Evolutionary conservation across 441 rosid species (phyloP).

Genomic region (Iberis amara): DNA sequence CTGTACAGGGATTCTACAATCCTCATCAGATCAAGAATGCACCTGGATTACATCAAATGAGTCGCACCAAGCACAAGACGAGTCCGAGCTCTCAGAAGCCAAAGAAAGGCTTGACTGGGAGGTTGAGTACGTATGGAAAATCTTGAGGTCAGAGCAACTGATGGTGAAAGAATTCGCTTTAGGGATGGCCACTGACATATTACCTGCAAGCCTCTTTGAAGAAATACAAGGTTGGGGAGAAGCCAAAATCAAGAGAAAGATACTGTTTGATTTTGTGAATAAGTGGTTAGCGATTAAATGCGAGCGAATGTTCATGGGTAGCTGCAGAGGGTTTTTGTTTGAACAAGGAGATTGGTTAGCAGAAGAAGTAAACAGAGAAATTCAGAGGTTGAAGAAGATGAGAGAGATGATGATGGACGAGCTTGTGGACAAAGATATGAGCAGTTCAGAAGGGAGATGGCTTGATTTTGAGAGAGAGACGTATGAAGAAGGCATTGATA

Average conservation of each 20-base stretch:
- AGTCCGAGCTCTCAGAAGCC: slow-evolving; percentile 40
- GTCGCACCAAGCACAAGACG: slow-evolving; percentile 32
- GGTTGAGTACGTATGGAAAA: slow-evolving; percentile 43
- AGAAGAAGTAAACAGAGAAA: slow-evolving; percentile 55
- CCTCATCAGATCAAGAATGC: slow-evolving; percentile 26
- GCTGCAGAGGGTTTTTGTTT: slow-evolving; percentile 40
- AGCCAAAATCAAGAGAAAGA: slow-evolving; percentile 42
- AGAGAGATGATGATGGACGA: slow-evolving; percentile 79
- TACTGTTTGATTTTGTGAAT: slow-evolving; percentile 54
- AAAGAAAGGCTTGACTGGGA: slow-evolving; percentile 50
- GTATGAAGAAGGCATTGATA: slow-evolving; percentile 60
- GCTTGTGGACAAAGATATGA: slow-evolving; percentile 78
- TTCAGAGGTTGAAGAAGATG: slow-evolving; percentile 47
- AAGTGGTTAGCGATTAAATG: slow-evolving; percentile 45
- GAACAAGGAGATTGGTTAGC: slow-evolving; percentile 48
- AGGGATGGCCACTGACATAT: slow-evolving; percentile 33
- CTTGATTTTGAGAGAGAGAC: slow-evolving; percentile 57
- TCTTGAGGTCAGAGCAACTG: slow-evolving; percentile 37
- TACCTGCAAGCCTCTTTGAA: slow-evolving; percentile 31
- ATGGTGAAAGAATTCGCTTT: slow-evolving; percentile 40
- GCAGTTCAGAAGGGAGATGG: slow-evolving; percentile 58
- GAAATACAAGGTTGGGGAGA: slow-evolving; percentile 40
- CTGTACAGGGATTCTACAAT: slow-evolving; percentile 36
- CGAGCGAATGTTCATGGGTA: slow-evolving; percentile 32
- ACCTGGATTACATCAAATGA: slow-evolving; percentile 28